Evolutionary conservation across 495 filamentous ascomycete species (phyloP).

Genomic region (Letharia lupina): DNA sequence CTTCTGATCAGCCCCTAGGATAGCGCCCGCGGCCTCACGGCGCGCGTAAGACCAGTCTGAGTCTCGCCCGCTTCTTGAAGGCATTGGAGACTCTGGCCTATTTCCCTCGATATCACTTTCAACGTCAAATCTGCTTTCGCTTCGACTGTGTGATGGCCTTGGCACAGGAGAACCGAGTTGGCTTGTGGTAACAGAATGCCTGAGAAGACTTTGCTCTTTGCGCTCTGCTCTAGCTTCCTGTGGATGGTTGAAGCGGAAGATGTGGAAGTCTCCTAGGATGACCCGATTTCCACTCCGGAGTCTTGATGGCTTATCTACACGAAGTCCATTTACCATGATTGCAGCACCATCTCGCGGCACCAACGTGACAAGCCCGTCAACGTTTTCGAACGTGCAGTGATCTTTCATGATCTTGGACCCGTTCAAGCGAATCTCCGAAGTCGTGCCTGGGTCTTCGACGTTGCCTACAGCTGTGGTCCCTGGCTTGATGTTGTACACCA

Average conservation of each 20-base stretch:
- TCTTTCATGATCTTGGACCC: constrained; percentile 85
- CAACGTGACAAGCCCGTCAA: constrained; percentile 82
- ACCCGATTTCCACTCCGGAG: constrained; percentile 88
- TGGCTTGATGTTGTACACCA: constrained; percentile 97
- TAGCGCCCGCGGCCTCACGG: constrained; percentile 80
- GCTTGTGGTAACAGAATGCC: constrained; percentile 78
- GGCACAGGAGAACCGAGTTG: constrained; percentile 67
- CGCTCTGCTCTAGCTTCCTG: constrained; percentile 90
- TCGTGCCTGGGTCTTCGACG: constrained; percentile 68
- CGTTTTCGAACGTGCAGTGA: constrained; percentile 89
- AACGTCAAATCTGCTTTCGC: constrained; percentile 61
- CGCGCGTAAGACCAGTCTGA: constrained; percentile 95
- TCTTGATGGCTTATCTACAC: constrained; percentile 71
- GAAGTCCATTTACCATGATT: constrained; percentile 94
- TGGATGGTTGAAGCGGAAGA: constrained; percentile 97
- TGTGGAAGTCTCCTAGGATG: constrained; percentile 97
- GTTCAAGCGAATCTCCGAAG: constrained; percentile 85
- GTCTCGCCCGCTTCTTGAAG: constrained; percentile 62
- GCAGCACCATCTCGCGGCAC: constrained; percentile 82
- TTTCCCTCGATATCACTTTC: constrained; percentile 62
- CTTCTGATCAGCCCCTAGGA: constrained; percentile 86
- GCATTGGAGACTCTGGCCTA: constrained; percentile 71
- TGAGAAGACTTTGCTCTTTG: constrained; percentile 77
- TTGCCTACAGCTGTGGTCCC: constrained; percentile 90
- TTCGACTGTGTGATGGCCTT: constrained; percentile 67